Base-by-base conservation (phyloP, 2,329 filamentous ascomycete genomes). In the Alternaria sp. region DNA sequence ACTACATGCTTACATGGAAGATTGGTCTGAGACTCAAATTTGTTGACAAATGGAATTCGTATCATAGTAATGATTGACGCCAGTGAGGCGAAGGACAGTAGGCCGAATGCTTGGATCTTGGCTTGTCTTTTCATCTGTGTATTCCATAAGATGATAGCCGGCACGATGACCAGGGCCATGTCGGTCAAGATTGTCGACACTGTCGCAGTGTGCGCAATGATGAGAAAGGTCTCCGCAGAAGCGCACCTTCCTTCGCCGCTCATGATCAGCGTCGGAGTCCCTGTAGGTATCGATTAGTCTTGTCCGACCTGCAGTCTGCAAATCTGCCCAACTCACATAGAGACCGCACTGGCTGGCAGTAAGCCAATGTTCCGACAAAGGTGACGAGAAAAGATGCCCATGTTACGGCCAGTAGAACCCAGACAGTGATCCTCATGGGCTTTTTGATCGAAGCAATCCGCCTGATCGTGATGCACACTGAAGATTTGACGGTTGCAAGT, bases 381-480 rank as follows among this genome's bases (percentile, higher is more conserved):
- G 68, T 70, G 49, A 70, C 64, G 26, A 65, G 51, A 36, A 70
- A 70, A 5, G 68, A 70, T 1, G 63, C 59, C 68, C 66, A 70
- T 0, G 68, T 70, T 6, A 70, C 58, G 1, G 56, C 59, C 3
- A 70, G 51, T 1, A 70, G 54, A 20, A 51, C 53, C 49, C 64
- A 68, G 1, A 70, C 60, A 7, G 61, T 61, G 5, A 66, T 63
- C 12, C 65, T 59, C 7, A 71, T 55, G 11, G 55, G 51, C n/a
- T 48, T 63, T 30, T 62, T 67, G 14, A 61, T 69, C 3, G 67
- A 67, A 5, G 67, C 69, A 32, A 71, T 71, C 7, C 67, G 67
- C 55, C 65, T 59, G 6, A 71, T 70, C n/a, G 69, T 70, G 28
- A 71, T 64, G 51, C 66, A 71, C 4, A 71, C 62, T 1, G 67